These are phyloP conservation scores for Clavispora fructus DNA, from an alignment of 805 yeast genomes.

Conservation along the genomic window DNA sequence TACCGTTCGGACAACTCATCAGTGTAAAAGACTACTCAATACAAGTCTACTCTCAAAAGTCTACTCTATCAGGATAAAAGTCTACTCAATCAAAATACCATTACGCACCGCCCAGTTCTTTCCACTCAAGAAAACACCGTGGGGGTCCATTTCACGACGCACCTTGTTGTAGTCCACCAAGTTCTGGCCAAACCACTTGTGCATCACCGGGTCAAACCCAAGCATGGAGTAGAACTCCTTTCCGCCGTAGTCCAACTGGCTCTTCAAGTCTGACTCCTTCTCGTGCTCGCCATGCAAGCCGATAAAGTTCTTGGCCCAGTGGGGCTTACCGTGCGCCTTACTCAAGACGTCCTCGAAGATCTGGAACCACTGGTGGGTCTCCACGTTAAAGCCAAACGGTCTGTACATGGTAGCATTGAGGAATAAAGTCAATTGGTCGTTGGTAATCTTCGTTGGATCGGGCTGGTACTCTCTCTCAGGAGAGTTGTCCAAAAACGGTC, in stretches of 20 bases:
- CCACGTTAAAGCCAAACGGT: constrained; percentile 77
- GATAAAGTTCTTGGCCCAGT: constrained; percentile 95
- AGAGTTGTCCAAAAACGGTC: constrained; percentile 79
- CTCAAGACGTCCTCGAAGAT: constrained; percentile 75
- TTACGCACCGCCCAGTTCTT: constrained; percentile 77
- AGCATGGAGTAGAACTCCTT: constrained; percentile 65
- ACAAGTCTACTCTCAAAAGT: no score
- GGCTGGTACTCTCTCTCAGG: constrained; percentile 47
- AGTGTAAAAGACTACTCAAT: constrained; percentile 17
- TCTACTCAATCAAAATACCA: constrained; percentile 50
- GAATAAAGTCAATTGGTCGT: constrained; percentile 77
- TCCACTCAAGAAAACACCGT: constrained; percentile 74
- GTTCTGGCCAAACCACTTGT: constrained; percentile 76
- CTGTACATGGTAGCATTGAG: constrained; percentile 94
- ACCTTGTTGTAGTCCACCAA: constrained; percentile 55
- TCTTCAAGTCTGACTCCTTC: constrained; percentile 31
- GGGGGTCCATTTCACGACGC: constrained; percentile 70
- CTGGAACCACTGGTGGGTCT: constrained; percentile 74
- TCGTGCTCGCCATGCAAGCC: constrained; percentile 45
- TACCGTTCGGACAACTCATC: no score
- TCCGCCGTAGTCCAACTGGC: constrained; percentile 36
- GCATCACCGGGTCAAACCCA: constrained; percentile 66
- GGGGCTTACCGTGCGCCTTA: constrained; percentile 88
- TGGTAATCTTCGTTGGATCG: constrained; percentile 45
- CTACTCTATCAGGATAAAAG: constrained; percentile 23